Conservation (phyloP, 192 early-diverging fungal species). For the Linderina pennispora region DNA sequence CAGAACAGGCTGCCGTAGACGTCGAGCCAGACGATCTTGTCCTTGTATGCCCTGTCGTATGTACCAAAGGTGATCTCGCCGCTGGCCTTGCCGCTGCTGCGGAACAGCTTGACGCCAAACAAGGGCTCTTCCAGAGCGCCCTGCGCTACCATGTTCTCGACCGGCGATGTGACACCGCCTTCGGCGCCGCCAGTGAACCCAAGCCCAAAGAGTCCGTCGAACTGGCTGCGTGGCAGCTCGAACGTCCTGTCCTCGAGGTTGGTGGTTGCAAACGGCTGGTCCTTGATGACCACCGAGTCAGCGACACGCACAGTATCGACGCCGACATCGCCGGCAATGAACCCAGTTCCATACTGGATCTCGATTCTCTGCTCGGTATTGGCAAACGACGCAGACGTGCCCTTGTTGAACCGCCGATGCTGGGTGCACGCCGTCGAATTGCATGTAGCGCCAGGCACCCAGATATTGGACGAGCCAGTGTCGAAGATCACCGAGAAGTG, state of each 20-base stretch:
- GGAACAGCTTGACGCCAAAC: conserved; percentile 38
- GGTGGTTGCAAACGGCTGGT: conserved; percentile 45
- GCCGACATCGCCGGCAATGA: conserved; percentile 89
- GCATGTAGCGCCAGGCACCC: conserved; percentile 68
- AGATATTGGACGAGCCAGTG: conserved; percentile 66
- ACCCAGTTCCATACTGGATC: conserved; percentile 91
- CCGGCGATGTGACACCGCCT: conserved; percentile 30
- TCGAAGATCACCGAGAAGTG: conserved; percentile 65
- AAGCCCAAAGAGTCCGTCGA: conserved; percentile 50
- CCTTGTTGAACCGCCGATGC: conserved; percentile 74
- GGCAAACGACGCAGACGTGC: conserved; percentile 59
- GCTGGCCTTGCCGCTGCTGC: conserved; percentile 20
- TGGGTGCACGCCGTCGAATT: conserved; percentile 67
- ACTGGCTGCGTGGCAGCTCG: conserved; percentile 37
- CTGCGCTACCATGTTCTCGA: conserved; percentile 37
- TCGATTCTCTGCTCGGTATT: conserved; percentile 59
- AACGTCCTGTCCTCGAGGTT: conserved; percentile 38
- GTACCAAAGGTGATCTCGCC: conserved; percentile 49
- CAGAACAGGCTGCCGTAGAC: conserved; percentile 54
- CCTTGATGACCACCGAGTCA: conserved; percentile 19
- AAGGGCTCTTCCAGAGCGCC: conserved; percentile 28
- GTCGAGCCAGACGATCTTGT: conserved; percentile 47
- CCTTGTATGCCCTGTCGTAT: conserved; percentile 40
- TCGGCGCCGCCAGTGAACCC: conserved; percentile 40
- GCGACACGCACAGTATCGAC: conserved; percentile 52